These are phyloP conservation scores for Xylaria sp. DNA, from an alignment of 495 filamentous ascomycete species.

Conservation along the genomic window DNA sequence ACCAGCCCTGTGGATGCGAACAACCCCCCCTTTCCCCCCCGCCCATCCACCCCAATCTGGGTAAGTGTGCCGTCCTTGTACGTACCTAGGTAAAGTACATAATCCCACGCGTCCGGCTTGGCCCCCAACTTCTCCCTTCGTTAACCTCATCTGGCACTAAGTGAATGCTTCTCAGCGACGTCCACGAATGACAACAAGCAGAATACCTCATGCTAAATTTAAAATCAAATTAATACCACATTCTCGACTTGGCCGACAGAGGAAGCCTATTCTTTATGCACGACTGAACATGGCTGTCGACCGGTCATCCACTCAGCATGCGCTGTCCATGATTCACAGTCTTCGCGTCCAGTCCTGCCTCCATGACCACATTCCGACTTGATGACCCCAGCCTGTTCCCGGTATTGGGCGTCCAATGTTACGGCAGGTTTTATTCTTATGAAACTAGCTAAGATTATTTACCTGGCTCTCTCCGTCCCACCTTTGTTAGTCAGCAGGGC, in stretches of 20 bases:
- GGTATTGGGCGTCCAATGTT: neutral
- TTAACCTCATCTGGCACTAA: constrained; percentile 19
- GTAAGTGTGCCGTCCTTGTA: constrained; percentile 3
- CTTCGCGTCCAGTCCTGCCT: constrained; percentile 32
- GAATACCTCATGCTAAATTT: constrained; percentile 3
- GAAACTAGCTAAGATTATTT: constrained; percentile 5
- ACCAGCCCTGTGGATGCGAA: constrained; percentile 23
- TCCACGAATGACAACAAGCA: neutral
- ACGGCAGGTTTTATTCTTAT: neutral
- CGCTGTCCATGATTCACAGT: constrained; percentile 8
- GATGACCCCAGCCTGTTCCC: constrained; percentile 21
- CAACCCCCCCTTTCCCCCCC: too few species aligned
- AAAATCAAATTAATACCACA: constrained; percentile 10
- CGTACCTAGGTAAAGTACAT: too few species aligned
- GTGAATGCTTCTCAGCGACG: neutral
- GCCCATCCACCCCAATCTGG: neutral
- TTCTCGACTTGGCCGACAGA: neutral
- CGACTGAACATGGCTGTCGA: constrained; percentile 2
- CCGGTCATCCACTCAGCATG: constrained; percentile 10
- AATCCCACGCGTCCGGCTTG: constrained; percentile 7
- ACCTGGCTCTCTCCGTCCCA: neutral
- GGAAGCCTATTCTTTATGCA: constrained; percentile 31
- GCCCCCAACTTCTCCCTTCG: constrained; percentile 16
- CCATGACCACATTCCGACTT: constrained; percentile 22
- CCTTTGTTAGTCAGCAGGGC: neutral